These are phyloP conservation scores for Saccharomycopsis microspora DNA, from an alignment of 805 yeast species.

Conservation along the genomic window DNA sequence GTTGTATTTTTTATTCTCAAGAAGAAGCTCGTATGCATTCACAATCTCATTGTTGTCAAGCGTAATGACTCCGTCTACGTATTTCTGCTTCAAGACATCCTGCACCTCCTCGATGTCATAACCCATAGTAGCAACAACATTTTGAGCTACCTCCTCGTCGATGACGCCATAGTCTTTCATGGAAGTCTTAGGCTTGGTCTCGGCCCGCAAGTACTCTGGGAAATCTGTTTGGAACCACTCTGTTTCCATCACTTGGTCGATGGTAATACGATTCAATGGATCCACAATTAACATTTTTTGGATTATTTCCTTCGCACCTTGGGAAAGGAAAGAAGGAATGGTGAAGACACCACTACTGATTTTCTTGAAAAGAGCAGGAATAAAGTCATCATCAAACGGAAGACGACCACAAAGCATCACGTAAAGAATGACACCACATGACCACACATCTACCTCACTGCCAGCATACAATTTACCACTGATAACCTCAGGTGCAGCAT, in stretches of 20 bases:
- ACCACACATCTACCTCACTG: conserved; percentile 98
- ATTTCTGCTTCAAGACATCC: conserved; percentile 40
- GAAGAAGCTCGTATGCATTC: conserved; percentile 76
- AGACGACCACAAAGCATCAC: conserved; percentile 94
- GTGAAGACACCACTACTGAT: conserved; percentile 89
- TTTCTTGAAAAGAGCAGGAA: conserved; percentile 87
- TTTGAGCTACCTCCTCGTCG: conserved; percentile 66
- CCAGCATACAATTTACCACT: conserved; percentile 94
- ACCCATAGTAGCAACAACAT: conserved; percentile 77
- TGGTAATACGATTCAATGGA: conserved; percentile 87
- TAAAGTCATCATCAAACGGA: conserved; percentile 94
- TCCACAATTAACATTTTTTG: conserved; percentile 90
- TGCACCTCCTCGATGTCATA: conserved; percentile 75
- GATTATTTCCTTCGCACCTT: conserved; percentile 74
- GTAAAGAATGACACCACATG: conserved; percentile 88
- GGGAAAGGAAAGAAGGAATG: conserved; percentile 73
- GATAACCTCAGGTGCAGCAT: conserved; percentile 96
- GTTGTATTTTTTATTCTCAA: conserved; percentile 64
- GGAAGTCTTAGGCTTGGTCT: conserved; percentile 29
- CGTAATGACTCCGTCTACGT: conserved; percentile 21
- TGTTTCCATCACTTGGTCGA: conserved; percentile 85
- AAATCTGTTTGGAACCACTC: conserved; percentile 84
- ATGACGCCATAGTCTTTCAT: conserved; percentile 27
- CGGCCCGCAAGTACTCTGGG: conserved; percentile 53
- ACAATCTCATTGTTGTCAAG: conserved; percentile 57